A percentile compares a stretch with the other conserved stretches of the same genome.
Evolutionary conservation across 176 grass and related monocot genomes (phyloP).

Genomic region (Coix lacrymajobi): DNA sequence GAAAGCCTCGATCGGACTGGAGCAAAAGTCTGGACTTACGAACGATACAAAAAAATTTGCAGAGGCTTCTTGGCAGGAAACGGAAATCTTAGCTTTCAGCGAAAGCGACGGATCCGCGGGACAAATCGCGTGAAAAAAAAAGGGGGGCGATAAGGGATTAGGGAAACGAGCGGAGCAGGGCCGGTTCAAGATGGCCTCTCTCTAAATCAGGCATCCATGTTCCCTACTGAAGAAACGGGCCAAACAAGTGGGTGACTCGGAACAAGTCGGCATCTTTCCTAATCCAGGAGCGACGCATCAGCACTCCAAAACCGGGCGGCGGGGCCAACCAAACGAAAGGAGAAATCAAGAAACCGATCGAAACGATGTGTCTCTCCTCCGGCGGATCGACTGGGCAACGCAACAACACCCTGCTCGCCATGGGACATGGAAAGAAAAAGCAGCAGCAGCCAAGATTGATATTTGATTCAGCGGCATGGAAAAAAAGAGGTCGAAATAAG

Average conservation of each 20-base stretch:
- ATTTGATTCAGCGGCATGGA: neutral
- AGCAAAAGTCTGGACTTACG: neutral
- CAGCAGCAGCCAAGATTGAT: neutral
- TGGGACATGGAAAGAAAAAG: neutral
- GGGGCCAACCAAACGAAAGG: neutral
- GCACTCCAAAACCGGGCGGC: conserved; percentile 2
- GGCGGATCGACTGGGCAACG: neutral
- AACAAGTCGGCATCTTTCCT: conserved; percentile 14
- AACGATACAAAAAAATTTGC: neutral
- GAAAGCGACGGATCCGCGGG: neutral
- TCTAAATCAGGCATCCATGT: conserved; percentile 7
- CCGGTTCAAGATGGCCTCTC: neutral
- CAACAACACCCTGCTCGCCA: neutral
- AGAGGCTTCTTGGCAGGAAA: neutral
- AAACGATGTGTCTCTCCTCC: neutral
- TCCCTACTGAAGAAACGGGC: conserved; percentile 13
- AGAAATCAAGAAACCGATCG: conserved; percentile 15
- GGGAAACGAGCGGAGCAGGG: neutral
- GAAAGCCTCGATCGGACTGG: neutral
- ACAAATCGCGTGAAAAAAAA: neutral
- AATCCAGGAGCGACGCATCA: neutral
- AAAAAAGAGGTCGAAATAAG: neutral
- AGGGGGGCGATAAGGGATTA: neutral
- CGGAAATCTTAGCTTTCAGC: conserved; percentile 13
- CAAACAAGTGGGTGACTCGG: neutral